A percentile compares a stretch with the other conserved stretches of the same genome.
These are phyloP conservation scores for Sporothrix variecibatus DNA, from an alignment of 2,329 filamentous ascomycete genomes.

Conservation along the genomic window DNA sequence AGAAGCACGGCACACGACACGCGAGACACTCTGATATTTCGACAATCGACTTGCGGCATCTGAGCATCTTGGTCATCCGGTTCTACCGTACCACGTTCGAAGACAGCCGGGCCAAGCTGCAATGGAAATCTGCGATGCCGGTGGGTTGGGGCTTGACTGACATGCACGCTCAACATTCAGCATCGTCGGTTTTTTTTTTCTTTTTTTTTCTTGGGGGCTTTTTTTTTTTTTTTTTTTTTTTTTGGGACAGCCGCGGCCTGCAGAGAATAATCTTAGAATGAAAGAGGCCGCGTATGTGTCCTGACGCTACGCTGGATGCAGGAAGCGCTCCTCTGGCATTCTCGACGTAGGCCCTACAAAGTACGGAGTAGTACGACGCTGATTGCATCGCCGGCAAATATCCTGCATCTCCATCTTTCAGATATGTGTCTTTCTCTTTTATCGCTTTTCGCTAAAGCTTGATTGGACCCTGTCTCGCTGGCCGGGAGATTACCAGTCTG, in stretches of 20 bases:
- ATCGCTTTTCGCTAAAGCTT: not conserved
- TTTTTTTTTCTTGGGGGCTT: no score
- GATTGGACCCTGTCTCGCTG: slow-evolving; percentile 10
- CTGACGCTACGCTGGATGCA: not conserved
- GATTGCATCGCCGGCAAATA: not conserved
- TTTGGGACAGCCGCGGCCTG: not conserved
- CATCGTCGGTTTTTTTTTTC: no score
- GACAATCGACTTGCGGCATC: not conserved
- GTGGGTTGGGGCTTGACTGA: not conserved
- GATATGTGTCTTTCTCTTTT: not conserved
- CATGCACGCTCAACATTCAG: not conserved
- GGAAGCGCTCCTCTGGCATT: slow-evolving; percentile 1
- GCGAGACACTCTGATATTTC: slow-evolving; percentile 3
- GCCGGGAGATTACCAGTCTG: not conserved
- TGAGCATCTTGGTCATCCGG: not conserved
- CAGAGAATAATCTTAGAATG: not conserved
- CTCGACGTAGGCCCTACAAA: not conserved
- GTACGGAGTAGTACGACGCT: not conserved
- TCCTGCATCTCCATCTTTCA: not conserved
- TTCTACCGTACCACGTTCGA: not conserved
- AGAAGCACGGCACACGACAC: not conserved
- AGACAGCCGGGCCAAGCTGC: not conserved
- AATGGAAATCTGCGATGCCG: not conserved
- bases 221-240: no score
- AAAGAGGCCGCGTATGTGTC: not conserved